phyloP scores from a whole-genome alignment of 352 stramenopile species.

The Phytophthora ramorum region DNA sequence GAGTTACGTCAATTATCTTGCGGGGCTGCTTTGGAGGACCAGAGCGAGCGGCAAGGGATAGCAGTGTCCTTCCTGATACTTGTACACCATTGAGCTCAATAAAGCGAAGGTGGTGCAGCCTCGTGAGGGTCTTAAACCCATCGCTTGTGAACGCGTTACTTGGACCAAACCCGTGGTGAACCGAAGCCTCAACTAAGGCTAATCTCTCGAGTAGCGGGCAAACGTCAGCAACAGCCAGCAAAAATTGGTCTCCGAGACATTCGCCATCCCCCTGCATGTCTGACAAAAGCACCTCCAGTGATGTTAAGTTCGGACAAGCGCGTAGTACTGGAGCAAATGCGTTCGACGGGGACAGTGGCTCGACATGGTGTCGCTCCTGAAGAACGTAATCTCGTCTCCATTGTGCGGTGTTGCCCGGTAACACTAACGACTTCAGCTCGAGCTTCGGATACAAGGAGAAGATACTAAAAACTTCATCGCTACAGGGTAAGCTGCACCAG shows the following conservation, averaged over 20 bases:
- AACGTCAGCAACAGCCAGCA: slow-evolving; percentile 15
- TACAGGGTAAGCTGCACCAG: slow-evolving; percentile 47
- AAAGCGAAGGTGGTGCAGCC: slow-evolving; percentile 13
- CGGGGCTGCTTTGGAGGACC: slow-evolving; percentile 2
- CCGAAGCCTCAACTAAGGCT: slow-evolving; percentile 24
- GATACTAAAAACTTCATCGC: slow-evolving; percentile 38
- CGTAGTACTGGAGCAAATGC: slow-evolving; percentile 26
- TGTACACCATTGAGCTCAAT: slow-evolving; percentile 32
- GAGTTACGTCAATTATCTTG: slow-evolving; percentile 24
- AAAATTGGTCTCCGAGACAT: slow-evolving; percentile 35
- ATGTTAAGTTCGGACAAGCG: slow-evolving; percentile 31
- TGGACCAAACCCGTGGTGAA: slow-evolving; percentile 35
- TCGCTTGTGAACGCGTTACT: slow-evolving; percentile 34
- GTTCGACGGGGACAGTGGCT: slow-evolving; percentile 29
- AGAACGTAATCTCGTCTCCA: slow-evolving; percentile 45
- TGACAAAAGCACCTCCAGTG: slow-evolving; percentile 33
- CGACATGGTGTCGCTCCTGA: slow-evolving; percentile 30
- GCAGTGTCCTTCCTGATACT: slow-evolving; percentile 21
- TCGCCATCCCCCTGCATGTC: slow-evolving; percentile 35
- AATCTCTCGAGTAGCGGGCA: slow-evolving; percentile 30
- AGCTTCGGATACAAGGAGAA: slow-evolving; percentile 35
- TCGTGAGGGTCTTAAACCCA: slow-evolving; percentile 19
- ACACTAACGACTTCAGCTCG: slow-evolving; percentile 18
- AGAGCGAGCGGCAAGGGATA: slow-evolving; percentile 14
- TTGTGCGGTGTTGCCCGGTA: slow-evolving; percentile 40